phyloP scores from a whole-genome alignment of 23 red algal genomes.

The Gracilaria caudata region DNA sequence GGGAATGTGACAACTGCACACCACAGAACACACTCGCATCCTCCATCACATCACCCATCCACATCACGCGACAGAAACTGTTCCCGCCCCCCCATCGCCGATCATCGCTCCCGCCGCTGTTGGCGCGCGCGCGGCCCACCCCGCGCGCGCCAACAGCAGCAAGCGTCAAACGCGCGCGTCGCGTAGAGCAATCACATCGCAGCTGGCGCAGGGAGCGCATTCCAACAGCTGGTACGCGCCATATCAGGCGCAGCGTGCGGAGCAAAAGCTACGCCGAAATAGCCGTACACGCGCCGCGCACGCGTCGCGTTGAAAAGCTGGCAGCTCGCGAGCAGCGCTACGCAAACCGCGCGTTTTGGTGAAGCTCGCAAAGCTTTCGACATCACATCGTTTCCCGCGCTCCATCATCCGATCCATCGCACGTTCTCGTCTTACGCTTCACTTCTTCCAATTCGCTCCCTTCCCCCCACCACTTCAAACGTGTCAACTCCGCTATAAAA shows the following conservation, averaged over 20 bases:
- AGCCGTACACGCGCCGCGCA: not conserved
- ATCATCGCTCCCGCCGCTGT: no score
- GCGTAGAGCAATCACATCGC: no score
- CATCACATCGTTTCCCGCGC: not conserved
- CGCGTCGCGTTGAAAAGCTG: not conserved
- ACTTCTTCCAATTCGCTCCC: not conserved
- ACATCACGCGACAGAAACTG: not conserved
- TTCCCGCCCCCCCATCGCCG: no score
- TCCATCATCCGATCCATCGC: not conserved
- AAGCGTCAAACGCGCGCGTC: no score
- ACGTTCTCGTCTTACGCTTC: not conserved
- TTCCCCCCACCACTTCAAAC: not conserved
- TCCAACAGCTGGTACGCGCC: not conserved
- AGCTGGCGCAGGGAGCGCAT: no score
- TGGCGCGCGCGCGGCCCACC: no score
- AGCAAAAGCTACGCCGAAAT: not conserved
- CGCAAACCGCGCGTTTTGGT: not conserved
- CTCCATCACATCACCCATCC: not conserved
- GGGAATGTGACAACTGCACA: not conserved
- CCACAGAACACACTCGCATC: not conserved
- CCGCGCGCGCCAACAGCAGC: no score
- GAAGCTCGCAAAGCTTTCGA: not conserved
- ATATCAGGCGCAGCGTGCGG: not conserved
- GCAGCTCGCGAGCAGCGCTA: not conserved
- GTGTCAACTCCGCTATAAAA: not conserved